A percentile compares a stretch with the other conserved stretches of the same genome.
Evolutionary conservation across 176 grass and related monocot genomes (phyloP).

Genomic region (sorghum (Sorghum bicolor)): Sorghum_bicolor_NCBIv3 NC_012876.2:4544501-4545000

Average conservation of each 20-base stretch:
- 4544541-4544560: neutral
- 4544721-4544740: conserved; percentile 8
- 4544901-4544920: neutral
- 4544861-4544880: neutral
- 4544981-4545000: neutral
- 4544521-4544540: too few relatives aligned
- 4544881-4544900: too few relatives aligned
- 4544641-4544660: too few relatives aligned
- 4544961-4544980: neutral
- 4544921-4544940: neutral
- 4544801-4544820: neutral
- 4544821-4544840: neutral
- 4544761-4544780: conserved; percentile 34
- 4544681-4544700: neutral
- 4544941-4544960: neutral
- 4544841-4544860: neutral
- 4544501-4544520: too few relatives aligned
- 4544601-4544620: too few relatives aligned
- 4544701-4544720: neutral
- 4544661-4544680: neutral
- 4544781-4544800: neutral
- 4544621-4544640: too few relatives aligned
- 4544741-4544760: conserved; percentile 13
- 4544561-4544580: neutral
- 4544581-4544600: too few relatives aligned